Evolutionary conservation across 192 early-diverging fungal species (phyloP).

Genomic region (Coemansia sp.): DNA sequence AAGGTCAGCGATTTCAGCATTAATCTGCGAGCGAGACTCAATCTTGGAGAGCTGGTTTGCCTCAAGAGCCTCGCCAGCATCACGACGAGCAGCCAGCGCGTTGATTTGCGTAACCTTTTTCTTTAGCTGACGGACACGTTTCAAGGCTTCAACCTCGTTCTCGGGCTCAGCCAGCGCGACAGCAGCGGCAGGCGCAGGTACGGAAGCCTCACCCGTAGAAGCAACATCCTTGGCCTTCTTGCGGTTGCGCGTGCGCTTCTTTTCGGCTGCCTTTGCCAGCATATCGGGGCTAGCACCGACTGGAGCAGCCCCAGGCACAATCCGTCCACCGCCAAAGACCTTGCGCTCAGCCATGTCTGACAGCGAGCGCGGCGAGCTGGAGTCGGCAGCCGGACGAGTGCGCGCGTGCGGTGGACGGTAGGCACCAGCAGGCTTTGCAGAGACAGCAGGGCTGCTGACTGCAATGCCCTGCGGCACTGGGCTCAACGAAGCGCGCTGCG

Average conservation of each 20-base stretch:
- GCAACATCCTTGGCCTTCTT: slow-evolving; percentile 64
- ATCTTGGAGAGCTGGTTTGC: slow-evolving; percentile 54
- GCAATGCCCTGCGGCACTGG: slow-evolving; percentile 65
- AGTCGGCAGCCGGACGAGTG: slow-evolving; percentile 29
- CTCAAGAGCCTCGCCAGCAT: slow-evolving; percentile 78
- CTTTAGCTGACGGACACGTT: slow-evolving; percentile 80
- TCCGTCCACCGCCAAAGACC: slow-evolving; percentile 9
- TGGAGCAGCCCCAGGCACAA: slow-evolving; percentile 37
- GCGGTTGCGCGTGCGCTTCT: slow-evolving; percentile 78
- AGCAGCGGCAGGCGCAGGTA: slow-evolving; percentile 10
- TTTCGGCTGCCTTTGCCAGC: slow-evolving; percentile 36
- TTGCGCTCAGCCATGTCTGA: slow-evolving; percentile 41
- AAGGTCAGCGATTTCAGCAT: slow-evolving; percentile 37
- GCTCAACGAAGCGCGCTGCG: slow-evolving; percentile 74
- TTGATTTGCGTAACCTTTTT: slow-evolving; percentile 94
- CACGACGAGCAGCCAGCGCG: slow-evolving; percentile 76
- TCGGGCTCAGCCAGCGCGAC: neutral
- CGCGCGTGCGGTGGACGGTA: slow-evolving; percentile 74
- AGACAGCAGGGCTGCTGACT: slow-evolving; percentile 42
- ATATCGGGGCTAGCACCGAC: slow-evolving; percentile 30
- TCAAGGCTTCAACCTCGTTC: slow-evolving; percentile 68
- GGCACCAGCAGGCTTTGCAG: slow-evolving; percentile 57
- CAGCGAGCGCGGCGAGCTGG: slow-evolving; percentile 36
- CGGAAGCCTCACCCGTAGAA: slow-evolving; percentile 13
- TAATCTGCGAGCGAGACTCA: slow-evolving; percentile 24